Conservation (phyloP, 805 yeast genomes). For the Tanozyma kutaoensis region DNA sequence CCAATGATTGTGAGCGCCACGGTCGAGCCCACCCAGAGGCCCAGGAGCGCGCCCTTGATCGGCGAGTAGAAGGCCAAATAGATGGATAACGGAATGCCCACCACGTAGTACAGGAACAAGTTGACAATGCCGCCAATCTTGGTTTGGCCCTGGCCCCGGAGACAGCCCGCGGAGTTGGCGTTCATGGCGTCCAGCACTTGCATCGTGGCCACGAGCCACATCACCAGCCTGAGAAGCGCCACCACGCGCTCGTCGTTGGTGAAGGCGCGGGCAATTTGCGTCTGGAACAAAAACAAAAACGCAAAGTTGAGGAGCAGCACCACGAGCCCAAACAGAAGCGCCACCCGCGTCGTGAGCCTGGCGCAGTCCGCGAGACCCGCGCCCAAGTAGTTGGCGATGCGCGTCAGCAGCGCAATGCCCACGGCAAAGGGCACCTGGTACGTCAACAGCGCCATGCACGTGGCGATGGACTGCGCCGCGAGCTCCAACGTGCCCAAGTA, state of each 20-base stretch:
- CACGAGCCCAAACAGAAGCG: slow-evolving; percentile 21
- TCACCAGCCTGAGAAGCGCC: slow-evolving; percentile 30
- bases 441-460: slow-evolving; percentile 28
- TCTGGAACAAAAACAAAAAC: slow-evolving; percentile 16
- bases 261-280: slow-evolving; percentile 30
- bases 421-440: slow-evolving; percentile 48
- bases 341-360: slow-evolving; percentile 20
- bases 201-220: slow-evolving; percentile 55
- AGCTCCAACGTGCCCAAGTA: slow-evolving; percentile 38
- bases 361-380: slow-evolving; percentile 26
- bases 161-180: slow-evolving; percentile 62
- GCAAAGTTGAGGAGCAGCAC: slow-evolving; percentile 20
- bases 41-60: slow-evolving; percentile 35
- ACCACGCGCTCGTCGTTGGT: slow-evolving; percentile 50
- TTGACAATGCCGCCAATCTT: slow-evolving; percentile 49
- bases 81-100: slow-evolving; percentile 52
- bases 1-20: slow-evolving; percentile 8
- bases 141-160: slow-evolving; percentile 70
- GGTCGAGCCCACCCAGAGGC: slow-evolving; percentile 46
- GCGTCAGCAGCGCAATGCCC: slow-evolving; percentile 44
- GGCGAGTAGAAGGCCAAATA: slow-evolving; percentile 36
- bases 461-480: slow-evolving; percentile 38
- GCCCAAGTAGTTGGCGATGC: slow-evolving; percentile 45
- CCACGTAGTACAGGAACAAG: slow-evolving; percentile 41
- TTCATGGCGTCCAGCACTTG: slow-evolving; percentile 59